A percentile compares a stretch with the other conserved stretches of the same genome.
Evolutionary conservation across 148 eudicot genomes (phyloP).

Genomic region (Vaccinium macrocarpon): DNA sequence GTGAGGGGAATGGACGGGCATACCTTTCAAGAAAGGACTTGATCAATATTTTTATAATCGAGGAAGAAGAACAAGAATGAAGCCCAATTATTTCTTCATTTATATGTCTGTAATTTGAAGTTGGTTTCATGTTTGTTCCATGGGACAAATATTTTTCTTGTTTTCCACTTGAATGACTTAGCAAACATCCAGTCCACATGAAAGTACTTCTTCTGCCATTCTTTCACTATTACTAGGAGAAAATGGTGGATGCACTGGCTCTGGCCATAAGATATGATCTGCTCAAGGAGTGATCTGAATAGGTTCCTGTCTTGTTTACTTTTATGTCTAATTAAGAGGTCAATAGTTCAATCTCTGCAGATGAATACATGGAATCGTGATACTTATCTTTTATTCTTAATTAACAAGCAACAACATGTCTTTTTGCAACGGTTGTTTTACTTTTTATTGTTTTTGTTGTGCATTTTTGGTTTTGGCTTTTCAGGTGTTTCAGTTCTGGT

Average conservation of each 20-base stretch:
- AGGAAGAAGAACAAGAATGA: background rate
- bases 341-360: background rate
- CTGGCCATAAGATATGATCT: no score
- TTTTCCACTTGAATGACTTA: background rate
- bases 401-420: background rate
- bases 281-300: background rate
- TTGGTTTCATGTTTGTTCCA: background rate
- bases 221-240: background rate
- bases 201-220: background rate
- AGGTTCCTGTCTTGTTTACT: background rate
- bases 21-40: background rate
- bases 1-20: background rate
- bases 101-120: background rate
- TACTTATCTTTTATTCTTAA: background rate
- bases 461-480: background rate
- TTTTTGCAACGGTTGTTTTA: background rate
- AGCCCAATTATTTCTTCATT: background rate
- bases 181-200: background rate
- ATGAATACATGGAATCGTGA: background rate
- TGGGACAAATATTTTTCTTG: background rate
- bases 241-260: background rate
- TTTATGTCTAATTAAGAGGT: background rate
- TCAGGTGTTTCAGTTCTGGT: background rate
- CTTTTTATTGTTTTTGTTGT: background rate
- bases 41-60: background rate